These are phyloP conservation scores for Salvia sclarea DNA, from an alignment of 305 asterid species.

Conservation along the genomic window DNA sequence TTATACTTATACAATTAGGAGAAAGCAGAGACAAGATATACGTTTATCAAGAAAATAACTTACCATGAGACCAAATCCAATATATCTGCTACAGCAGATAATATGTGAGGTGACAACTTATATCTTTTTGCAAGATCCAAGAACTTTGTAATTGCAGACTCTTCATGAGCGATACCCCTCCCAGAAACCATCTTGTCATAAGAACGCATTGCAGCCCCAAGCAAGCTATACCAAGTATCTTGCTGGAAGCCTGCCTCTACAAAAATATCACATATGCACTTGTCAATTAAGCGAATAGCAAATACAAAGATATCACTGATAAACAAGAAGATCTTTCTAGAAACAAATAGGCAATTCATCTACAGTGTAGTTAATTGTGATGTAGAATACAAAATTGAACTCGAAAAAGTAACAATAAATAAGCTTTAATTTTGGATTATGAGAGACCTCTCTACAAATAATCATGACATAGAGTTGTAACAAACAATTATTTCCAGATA, in stretches of 20 bases:
- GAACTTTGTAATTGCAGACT: constrained; percentile 47
- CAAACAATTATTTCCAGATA: neutral
- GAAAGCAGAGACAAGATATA: constrained; percentile 27
- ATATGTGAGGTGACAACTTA: constrained; percentile 64
- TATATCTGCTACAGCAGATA: constrained; percentile 79
- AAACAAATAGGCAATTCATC: constrained; percentile 8
- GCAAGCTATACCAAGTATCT: constrained; percentile 63
- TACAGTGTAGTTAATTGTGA: constrained; percentile 1
- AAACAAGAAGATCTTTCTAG: constrained; percentile 13
- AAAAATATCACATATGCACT: constrained; percentile 22
- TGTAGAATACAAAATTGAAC: neutral
- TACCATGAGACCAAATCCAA: constrained; percentile 72
- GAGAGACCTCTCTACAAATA: neutral
- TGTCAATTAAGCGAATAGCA: neutral
- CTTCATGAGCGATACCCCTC: constrained; percentile 44
- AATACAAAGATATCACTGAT: constrained; percentile 20
- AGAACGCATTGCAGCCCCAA: constrained; percentile 73
- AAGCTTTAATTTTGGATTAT: constrained; percentile 4
- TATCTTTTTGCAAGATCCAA: constrained; percentile 72
- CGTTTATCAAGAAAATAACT: constrained; percentile 28
- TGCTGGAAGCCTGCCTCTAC: constrained; percentile 49
- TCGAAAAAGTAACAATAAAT: neutral
- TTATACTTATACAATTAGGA: neutral
- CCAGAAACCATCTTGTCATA: constrained; percentile 48
- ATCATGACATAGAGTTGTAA: constrained; percentile 13